Conservation (phyloP, 768 basidiomycete genomes). For the Lactarius vividus region DNA sequence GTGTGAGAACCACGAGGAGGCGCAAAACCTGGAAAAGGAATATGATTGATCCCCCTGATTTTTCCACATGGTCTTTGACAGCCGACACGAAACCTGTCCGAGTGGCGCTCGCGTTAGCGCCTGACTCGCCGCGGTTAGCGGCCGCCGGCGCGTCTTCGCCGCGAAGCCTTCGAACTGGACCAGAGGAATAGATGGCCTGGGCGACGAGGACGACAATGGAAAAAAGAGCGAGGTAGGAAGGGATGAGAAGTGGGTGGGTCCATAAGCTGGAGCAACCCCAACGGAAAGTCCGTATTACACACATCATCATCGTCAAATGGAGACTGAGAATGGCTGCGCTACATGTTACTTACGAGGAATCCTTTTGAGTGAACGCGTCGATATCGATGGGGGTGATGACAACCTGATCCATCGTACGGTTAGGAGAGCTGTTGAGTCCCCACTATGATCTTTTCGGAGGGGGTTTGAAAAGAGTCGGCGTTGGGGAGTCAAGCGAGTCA, state of each 20-base stretch:
- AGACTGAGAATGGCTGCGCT: neutral
- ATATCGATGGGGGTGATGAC: neutral
- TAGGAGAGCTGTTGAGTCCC: neutral
- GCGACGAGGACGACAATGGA: conserved; percentile 16
- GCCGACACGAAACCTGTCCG: conserved; percentile 21
- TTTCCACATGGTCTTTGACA: conserved; percentile 36
- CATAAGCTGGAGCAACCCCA: conserved; percentile 7
- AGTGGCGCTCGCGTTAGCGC: neutral
- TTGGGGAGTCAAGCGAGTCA: neutral
- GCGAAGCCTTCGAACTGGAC: neutral
- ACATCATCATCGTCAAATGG: neutral
- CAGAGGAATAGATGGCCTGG: conserved; percentile 2
- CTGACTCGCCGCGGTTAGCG: neutral
- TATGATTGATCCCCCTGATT: conserved; percentile 46
- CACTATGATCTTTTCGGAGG: neutral
- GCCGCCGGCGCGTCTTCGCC: neutral
- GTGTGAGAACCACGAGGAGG: conserved; percentile 42
- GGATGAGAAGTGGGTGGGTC: conserved; percentile 21
- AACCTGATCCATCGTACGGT: conserved; percentile 10
- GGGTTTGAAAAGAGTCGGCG: neutral
- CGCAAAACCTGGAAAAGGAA: conserved; percentile 49
- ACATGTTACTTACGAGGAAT: conserved; percentile 6
- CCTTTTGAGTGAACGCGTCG: neutral
- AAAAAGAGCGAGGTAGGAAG: conserved; percentile 13
- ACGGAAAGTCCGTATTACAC: neutral